Base-by-base conservation (phyloP, 2,329 filamentous ascomycete genomes). In the Cadophora sp. region DNA sequence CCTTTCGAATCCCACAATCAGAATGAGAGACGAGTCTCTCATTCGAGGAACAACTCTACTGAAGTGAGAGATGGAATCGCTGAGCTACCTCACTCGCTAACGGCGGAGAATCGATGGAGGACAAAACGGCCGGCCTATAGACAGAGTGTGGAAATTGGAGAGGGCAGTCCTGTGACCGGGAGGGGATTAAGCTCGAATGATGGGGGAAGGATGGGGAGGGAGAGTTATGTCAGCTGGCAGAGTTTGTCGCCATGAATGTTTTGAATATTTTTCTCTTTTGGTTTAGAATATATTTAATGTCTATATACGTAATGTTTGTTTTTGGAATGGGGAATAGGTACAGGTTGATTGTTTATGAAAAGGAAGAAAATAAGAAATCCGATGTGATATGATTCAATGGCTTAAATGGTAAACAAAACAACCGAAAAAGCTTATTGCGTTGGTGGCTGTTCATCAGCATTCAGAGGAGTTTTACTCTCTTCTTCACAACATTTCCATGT, bases 211-310 rank as follows among this genome's bases (percentile, higher is more conserved):
- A 61, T 30, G 24, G 43, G 59, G 2, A 61, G 59, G n/a, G 27
- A 50, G 7, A 61, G 43, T 7, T 61, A 48, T 50, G 47, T 51
- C 18, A 36, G 43, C 24, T 48, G 59, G 59, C 59, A 61, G 47
- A 61, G n/a, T 20, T 22, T 61, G 11, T 61, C 59, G 14, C 59
- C 20, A 13, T 59, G 33, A 58, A 24, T 22, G 2, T 43, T 45
- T 6, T 11, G 2, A 43, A 5, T 53, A 3, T n/a, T 24, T 18
- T 47, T 45, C 16, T 14, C 33, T 1, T 14, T 14, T 13, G 13
- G 20, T 27, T 30, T 30, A 30, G 27, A 13, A 22, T 39, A 18
- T 18, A 24, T 4, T 4, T 62, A 39, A 56, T 56, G 51, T 62
- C 22, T 55, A 41, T 43, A 41, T 51, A 18, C 36, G 36, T 9